These are phyloP conservation scores for Exidia glandulosa DNA, from an alignment of 768 basidiomycete species.

Conservation along the genomic window DNA sequence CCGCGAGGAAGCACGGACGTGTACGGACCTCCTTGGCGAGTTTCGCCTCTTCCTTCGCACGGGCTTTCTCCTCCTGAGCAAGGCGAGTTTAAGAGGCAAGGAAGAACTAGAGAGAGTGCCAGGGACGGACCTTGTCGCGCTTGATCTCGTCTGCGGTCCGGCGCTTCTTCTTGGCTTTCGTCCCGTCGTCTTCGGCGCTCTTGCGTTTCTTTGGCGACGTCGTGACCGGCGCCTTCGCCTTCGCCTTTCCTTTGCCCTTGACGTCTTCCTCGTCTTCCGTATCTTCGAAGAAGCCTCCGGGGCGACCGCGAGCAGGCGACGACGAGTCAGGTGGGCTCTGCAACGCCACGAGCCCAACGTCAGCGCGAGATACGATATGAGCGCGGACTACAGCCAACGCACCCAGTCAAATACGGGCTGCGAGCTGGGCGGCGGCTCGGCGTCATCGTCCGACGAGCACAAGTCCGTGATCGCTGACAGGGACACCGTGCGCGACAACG, in stretches of 20 bases:
- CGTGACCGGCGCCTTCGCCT: too few species aligned
- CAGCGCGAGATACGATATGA: background rate
- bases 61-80: background rate
- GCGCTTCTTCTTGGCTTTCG: background rate
- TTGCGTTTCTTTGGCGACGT: background rate
- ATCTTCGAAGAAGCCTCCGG: background rate
- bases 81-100: background rate
- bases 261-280: background rate
- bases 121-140: background rate
- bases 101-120: background rate
- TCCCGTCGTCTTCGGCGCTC: background rate
- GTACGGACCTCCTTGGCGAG: background rate
- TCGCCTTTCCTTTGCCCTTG: background rate
- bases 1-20: background rate
- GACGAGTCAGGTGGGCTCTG: background rate
- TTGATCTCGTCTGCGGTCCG: background rate
- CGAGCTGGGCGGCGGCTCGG: background rate
- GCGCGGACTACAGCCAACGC: background rate
- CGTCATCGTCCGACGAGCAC: background rate
- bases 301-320: too few species aligned
- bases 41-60: background rate
- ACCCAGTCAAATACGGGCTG: background rate
- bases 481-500: background rate
- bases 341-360: background rate
- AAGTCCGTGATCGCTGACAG: background rate